Evolutionary conservation across 2,329 filamentous ascomycete genomes (phyloP).

Genomic region (Pseudogymnoascus verrucosus): DNA sequence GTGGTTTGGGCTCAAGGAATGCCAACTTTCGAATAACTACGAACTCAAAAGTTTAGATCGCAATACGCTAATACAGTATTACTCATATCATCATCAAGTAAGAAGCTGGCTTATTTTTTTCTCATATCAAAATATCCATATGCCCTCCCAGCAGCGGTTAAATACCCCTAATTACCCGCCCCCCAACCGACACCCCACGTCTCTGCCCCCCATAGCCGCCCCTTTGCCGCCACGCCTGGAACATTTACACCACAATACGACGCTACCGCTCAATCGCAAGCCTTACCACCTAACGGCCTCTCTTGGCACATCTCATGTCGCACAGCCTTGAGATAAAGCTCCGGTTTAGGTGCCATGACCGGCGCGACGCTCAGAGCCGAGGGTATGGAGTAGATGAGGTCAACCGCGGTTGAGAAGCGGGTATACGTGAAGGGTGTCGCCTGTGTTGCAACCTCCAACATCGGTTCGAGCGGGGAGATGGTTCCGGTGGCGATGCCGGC

Average conservation of each 20-base stretch:
- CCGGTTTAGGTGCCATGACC: background rate
- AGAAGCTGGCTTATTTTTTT: background rate
- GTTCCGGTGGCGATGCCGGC: background rate
- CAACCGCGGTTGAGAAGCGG: background rate
- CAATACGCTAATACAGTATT: no score
- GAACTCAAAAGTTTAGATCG: no score
- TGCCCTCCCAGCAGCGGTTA: background rate
- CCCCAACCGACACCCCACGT: background rate
- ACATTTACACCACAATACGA: conserved; percentile 2
- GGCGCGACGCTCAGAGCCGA: background rate
- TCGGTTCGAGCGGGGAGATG: background rate
- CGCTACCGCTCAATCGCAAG: background rate
- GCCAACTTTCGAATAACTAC: background rate
- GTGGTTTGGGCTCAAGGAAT: no score
- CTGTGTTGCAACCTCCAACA: background rate
- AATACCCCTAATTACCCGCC: background rate
- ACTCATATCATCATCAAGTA: background rate
- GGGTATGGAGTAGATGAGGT: background rate
- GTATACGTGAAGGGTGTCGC: background rate
- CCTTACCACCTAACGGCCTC: background rate
- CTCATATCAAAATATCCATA: background rate
- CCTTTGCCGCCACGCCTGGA: background rate
- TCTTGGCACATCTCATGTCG: background rate
- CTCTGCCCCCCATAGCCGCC: background rate
- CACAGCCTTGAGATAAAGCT: background rate